A percentile compares a stretch with the other conserved stretches of the same genome.
phyloP scores from a whole-genome alignment of 768 basidiomycete species.

The Baorangia bicolor region DNA sequence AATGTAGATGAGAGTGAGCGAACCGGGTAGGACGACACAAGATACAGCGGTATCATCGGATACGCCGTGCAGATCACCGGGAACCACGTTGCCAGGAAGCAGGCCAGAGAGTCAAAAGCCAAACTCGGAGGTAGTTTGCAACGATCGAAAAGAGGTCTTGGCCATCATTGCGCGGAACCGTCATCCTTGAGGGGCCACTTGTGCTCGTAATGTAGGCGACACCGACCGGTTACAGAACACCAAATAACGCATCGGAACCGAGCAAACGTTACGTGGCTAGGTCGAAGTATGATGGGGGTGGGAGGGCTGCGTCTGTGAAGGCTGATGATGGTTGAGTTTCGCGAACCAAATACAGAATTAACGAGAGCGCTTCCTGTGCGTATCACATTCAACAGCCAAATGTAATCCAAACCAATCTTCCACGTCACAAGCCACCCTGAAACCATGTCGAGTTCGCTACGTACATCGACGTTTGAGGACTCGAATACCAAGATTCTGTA shows the following conservation, averaged over 20 bases:
- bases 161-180: slow-evolving; percentile 12
- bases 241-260: slow-evolving; percentile 28
- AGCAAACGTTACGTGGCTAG: slow-evolving; percentile 39
- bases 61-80: slow-evolving; percentile 1
- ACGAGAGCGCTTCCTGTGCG: slow-evolving; percentile 36
- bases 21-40: slow-evolving; percentile 1
- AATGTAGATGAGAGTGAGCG: slow-evolving; percentile 17
- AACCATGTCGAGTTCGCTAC: slow-evolving; percentile 58
- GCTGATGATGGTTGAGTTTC: slow-evolving; percentile 13
- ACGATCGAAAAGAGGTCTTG: slow-evolving; percentile 34
- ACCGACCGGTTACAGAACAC: slow-evolving; percentile 20
- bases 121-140: slow-evolving; percentile 8
- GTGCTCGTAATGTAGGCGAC: background rate
- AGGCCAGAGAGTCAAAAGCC: slow-evolving; percentile 27
- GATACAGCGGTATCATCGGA: slow-evolving; percentile 13
- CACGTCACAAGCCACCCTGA: slow-evolving; percentile 34
- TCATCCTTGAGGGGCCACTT: background rate
- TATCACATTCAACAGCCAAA: slow-evolving; percentile 28
- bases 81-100: slow-evolving; percentile 15
- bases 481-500: slow-evolving; percentile 32
- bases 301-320: slow-evolving; percentile 21
- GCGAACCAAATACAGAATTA: slow-evolving; percentile 9
- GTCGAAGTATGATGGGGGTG: slow-evolving; percentile 20
- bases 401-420: slow-evolving; percentile 20
- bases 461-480: slow-evolving; percentile 51